Conservation (phyloP, 1,284 basidiomycete species). For the Tetrapyrgos nigripes region DNA sequence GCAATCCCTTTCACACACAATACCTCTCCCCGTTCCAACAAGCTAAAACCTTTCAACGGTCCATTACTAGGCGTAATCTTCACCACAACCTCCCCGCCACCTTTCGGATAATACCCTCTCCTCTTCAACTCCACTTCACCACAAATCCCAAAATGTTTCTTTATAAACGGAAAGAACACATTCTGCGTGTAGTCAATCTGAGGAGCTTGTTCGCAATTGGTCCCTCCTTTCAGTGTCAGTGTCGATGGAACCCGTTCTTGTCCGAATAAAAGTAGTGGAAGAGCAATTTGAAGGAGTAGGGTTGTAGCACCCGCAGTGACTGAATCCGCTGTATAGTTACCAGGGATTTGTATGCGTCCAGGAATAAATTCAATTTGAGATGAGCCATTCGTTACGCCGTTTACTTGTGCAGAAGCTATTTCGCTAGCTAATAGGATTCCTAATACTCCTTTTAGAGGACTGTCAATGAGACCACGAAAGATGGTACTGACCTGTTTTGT, state of each 20-base stretch:
- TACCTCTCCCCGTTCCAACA: conserved; percentile 62
- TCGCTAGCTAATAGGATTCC: conserved; percentile 67
- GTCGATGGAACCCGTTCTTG: conserved; percentile 38
- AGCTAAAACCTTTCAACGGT: conserved; percentile 51
- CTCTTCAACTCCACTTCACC: conserved; percentile 52
- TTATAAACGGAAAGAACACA: conserved; percentile 70
- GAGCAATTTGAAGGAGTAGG: conserved; percentile 71
- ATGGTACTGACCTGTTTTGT: conserved; percentile 75
- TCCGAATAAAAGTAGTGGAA: conserved; percentile 70
- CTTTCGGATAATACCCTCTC: conserved; percentile 73
- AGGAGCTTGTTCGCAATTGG: conserved; percentile 70
- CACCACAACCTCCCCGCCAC: conserved; percentile 65
- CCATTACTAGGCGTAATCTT: conserved; percentile 45
- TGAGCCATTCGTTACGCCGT: conserved; percentile 59
- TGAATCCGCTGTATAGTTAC: conserved; percentile 60
- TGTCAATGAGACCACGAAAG: too few relatives aligned
- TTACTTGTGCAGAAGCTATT: conserved; percentile 58
- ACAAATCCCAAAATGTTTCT: conserved; percentile 55
- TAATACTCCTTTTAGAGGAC: too few relatives aligned
- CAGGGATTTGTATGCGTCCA: conserved; percentile 47
- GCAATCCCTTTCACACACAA: conserved; percentile 57
- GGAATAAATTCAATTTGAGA: conserved; percentile 58
- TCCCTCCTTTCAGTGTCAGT: conserved; percentile 68
- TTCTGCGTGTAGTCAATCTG: conserved; percentile 73
- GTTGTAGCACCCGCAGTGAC: conserved; percentile 74